Conservation (phyloP, 2,329 filamentous ascomycete species). For the Alternaria sp. region DNA sequence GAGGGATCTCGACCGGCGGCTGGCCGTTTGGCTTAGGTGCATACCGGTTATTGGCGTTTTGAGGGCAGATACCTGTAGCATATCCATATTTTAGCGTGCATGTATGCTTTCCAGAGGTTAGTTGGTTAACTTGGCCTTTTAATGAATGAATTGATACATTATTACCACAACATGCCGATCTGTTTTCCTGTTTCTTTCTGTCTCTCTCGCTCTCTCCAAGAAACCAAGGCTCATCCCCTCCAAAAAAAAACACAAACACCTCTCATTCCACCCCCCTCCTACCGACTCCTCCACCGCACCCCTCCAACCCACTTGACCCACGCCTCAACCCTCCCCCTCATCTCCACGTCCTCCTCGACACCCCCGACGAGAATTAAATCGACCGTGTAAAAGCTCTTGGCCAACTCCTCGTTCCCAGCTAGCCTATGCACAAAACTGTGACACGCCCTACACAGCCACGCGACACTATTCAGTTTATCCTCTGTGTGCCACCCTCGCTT, state of each 20-base stretch:
- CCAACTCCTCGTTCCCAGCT: slow-evolving; percentile 78
- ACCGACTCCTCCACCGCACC: slow-evolving; percentile 75
- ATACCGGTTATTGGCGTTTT: slow-evolving; percentile 6
- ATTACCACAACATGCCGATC: background rate
- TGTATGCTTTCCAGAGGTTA: slow-evolving; percentile 3
- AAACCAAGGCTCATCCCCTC: background rate
- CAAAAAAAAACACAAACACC: background rate
- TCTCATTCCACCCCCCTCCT: background rate
- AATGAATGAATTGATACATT: slow-evolving; percentile 1
- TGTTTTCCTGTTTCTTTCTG: background rate
- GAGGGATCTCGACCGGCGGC: background rate
- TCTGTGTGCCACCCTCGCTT: slow-evolving; percentile 81
- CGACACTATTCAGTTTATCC: slow-evolving; percentile 79
- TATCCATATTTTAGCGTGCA: slow-evolving; percentile 6
- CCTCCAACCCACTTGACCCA: slow-evolving; percentile 78
- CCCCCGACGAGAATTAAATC: slow-evolving; percentile 74
- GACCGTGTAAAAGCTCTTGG: slow-evolving; percentile 74
- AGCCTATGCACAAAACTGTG: slow-evolving; percentile 83
- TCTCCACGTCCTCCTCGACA: slow-evolving; percentile 69
- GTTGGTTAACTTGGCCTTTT: slow-evolving; percentile 1
- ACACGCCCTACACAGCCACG: slow-evolving; percentile 85
- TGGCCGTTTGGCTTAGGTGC: background rate
- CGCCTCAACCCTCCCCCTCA: slow-evolving; percentile 73
- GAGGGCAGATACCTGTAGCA: slow-evolving; percentile 6
- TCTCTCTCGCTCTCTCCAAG: background rate